These are phyloP conservation scores for Barbatosphaeria neglecta DNA, from an alignment of 495 filamentous ascomycete genomes.

Conservation along the genomic window DNA sequence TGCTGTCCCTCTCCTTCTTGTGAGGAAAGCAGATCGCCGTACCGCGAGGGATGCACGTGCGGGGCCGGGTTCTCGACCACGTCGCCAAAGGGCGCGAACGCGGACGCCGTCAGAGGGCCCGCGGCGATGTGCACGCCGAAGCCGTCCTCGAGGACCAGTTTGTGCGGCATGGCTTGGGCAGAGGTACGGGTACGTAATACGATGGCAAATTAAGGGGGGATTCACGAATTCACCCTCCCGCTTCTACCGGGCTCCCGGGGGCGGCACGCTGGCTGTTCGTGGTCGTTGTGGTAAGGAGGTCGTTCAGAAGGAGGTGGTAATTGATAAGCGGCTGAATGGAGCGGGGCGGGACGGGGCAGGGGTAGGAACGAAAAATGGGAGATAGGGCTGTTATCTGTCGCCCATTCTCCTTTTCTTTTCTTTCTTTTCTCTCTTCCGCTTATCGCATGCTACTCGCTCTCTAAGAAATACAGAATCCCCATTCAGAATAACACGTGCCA, in stretches of 20 bases:
- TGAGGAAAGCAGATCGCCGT: neutral
- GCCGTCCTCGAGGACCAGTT: conserved; percentile 7
- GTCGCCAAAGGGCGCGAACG: conserved; percentile 74
- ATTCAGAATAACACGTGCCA: too few species aligned
- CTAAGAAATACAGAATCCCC: too few species aligned
- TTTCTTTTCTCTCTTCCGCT: neutral
- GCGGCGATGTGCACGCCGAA: conserved; percentile 27
- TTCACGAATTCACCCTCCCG: too few species aligned
- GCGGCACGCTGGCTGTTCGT: too few species aligned
- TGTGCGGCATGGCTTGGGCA: conserved; percentile 16
- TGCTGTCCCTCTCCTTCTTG: neutral
- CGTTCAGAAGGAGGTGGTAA: too few species aligned
- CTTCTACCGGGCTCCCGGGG: too few species aligned
- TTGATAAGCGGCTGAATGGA: neutral
- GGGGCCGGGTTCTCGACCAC: conserved; percentile 64
- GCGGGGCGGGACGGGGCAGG: neutral
- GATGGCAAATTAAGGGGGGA: too few species aligned
- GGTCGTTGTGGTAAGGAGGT: too few species aligned
- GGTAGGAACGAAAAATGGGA: neutral
- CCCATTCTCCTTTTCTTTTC: neutral
- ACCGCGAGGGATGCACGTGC: conserved; percentile 29
- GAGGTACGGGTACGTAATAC: neutral
- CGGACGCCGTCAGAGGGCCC: conserved; percentile 47
- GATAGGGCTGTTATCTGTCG: too few species aligned
- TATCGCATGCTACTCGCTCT: too few species aligned